Base-by-base conservation (phyloP, 805 yeast species). In the Saturnispora ahearnii region DNA sequence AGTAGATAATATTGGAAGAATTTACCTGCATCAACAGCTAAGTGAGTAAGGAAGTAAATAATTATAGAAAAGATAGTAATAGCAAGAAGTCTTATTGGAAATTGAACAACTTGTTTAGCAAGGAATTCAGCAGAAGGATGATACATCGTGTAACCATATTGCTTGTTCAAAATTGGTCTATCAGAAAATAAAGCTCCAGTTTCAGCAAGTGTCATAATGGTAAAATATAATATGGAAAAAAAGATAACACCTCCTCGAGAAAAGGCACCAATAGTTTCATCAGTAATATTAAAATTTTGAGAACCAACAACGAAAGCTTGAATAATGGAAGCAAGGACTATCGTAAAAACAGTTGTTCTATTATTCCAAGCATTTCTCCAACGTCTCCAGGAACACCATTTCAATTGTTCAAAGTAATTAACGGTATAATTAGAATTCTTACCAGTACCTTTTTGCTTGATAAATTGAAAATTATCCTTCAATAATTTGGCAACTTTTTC, bases 121-220 rank as follows among this genome's bases (percentile, higher is more conserved):
- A 81, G 55, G 8, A 81, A 76, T 63, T 81, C 86, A 30, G 85
- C 84, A 22, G 86, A 74, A n/a, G 80, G 78, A 54, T 81, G 77
- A 61, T 78, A 81, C 67, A 82, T 68, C 12, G 84, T 78, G 56
- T 78, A 81, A 24, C 80, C 72, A 56, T 76, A 74, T 57, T 82
- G 88, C 61, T 81, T 82, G 55, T 76, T 79, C 51, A 81, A 70
- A 57, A 82, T 79, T 18, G 81, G 78, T 67, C 83, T 77, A 48
- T 75, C 75, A 52, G 78, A 77, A 58, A 79, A 82, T 48, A 79
- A 68, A 11, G 76, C 64, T 59, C 81, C 72, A 53, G 80, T 78
- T 65, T 80, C 87, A 59, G 84, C 81, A 52, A 81, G 65, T 12
- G 82, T 74, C 45, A 82, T 74, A 58, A 81, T 71, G 34, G 82